Conservation (phyloP, 2,329 filamentous ascomycete species). For the Lachnellula occidentalis region DNA sequence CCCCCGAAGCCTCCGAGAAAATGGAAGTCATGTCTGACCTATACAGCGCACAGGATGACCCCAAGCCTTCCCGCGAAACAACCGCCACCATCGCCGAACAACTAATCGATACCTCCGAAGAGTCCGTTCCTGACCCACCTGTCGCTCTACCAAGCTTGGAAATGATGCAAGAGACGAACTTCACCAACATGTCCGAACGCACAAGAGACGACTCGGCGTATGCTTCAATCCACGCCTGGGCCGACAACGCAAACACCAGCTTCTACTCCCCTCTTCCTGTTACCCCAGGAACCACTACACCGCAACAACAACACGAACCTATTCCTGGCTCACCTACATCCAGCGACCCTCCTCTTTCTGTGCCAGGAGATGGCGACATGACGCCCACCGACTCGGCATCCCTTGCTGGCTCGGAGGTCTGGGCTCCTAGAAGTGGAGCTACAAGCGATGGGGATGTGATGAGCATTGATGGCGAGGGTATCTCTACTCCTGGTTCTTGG, state of each 20-base stretch:
- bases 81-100: slow-evolving; percentile 24
- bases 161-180: slow-evolving; percentile 30
- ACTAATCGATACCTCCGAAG: slow-evolving; percentile 26
- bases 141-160: slow-evolving; percentile 24
- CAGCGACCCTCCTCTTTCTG: slow-evolving; percentile 23
- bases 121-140: slow-evolving; percentile 22
- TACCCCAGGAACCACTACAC: slow-evolving; percentile 33
- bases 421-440: slow-evolving; percentile 32
- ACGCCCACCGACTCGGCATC: slow-evolving; percentile 57
- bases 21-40: slow-evolving; percentile 52
- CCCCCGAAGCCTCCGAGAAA: slow-evolving; percentile 38
- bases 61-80: slow-evolving; percentile 12
- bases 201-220: slow-evolving; percentile 45
- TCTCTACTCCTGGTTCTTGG: slow-evolving; percentile 58
- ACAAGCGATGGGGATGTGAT: slow-evolving; percentile 47
- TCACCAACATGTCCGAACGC: slow-evolving; percentile 47
- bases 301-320: slow-evolving; percentile 11
- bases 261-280: slow-evolving; percentile 59
- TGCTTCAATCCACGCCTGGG: slow-evolving; percentile 61
- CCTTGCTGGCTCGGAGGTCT: slow-evolving; percentile 42
- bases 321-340: slow-evolving; percentile 20
- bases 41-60: slow-evolving; percentile 22
- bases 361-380: slow-evolving; percentile 43
- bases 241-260: slow-evolving; percentile 39
- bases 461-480: slow-evolving; percentile 52